phyloP scores from a whole-genome alignment of 164 flowering plant genomes.

The Vitis amurensis region DNA sequence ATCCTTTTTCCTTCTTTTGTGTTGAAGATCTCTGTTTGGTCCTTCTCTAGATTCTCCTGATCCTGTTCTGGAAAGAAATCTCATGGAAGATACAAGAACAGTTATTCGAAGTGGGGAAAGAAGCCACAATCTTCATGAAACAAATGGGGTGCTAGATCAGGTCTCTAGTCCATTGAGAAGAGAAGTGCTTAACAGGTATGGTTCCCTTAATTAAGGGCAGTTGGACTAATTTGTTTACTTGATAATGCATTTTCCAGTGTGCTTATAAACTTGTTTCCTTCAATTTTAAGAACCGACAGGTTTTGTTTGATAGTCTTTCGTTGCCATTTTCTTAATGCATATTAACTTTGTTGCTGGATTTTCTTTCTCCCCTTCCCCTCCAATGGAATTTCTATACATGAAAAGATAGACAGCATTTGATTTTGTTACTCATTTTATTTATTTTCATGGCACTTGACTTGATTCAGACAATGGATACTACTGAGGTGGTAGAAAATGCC shows the following conservation, averaged over 20 bases:
- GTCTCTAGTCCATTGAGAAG: slow-evolving; percentile 51
- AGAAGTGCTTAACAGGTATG: slow-evolving; percentile 45
- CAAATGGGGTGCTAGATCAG: slow-evolving; percentile 40
- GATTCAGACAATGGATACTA: background rate
- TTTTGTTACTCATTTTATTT: background rate
- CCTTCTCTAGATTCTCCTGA: slow-evolving; percentile 23
- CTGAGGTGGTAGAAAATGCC: background rate
- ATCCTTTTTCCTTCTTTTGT: slow-evolving; percentile 7
- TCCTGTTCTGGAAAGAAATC: slow-evolving; percentile 25
- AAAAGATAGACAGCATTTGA: background rate
- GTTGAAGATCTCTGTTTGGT: slow-evolving; percentile 18
- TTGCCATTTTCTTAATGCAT: too few relatives aligned
- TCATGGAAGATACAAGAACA: slow-evolving; percentile 19
- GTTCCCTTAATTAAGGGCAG: too few relatives aligned
- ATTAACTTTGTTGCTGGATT: too few relatives aligned
- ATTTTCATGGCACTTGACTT: background rate
- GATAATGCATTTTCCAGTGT: background rate
- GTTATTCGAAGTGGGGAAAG: slow-evolving; percentile 27
- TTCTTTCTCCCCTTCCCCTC: background rate
- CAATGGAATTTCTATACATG: background rate
- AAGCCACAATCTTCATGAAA: slow-evolving; percentile 28
- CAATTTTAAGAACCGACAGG: too few relatives aligned
- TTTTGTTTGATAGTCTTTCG: too few relatives aligned
- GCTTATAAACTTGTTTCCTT: background rate
- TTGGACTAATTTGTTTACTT: background rate